Base-by-base conservation (phyloP, 345 rosid genomes). In the Aquilaria sinensis region DNA sequence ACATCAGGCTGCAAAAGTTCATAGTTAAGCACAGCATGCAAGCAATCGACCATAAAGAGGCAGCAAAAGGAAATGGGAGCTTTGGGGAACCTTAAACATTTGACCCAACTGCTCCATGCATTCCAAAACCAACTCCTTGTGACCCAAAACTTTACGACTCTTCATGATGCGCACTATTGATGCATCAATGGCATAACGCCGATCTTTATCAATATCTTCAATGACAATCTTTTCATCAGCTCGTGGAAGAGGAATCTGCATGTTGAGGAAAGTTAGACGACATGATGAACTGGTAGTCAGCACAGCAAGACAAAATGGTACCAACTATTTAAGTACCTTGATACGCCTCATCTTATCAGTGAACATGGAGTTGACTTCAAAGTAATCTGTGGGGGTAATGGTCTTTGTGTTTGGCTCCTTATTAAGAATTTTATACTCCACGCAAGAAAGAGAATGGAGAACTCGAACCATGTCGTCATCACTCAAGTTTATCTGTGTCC, bases 111-210 rank as follows among this genome's bases (percentile, higher is more conserved):
- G 93, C 78, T 84, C 90, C 2, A 86, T 86, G 62, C 88, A 84
- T 69, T 81, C 85, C 64, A 54, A 11, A 32, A 85, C 88, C 70
- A 87, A 61, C 23, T 77, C 82, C 49, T 81, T 90, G 64, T 87
- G 82, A 14, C 81, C 77, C 66, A 82, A 69, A 53, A 80, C 78
- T 70, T 87, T 87, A 51, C 86, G 56, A 56, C 90, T 80, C 78
- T 87, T 87, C 94, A 87, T 87, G 65, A 84, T 84, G 61, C 94
- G 84, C 12, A 84, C 94, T 60, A 87, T 80, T 0, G 90, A 78
- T 31, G 94, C 94, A 67, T 87, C 94, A 61, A 87, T 83, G 2
- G 88, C 90, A 79, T 80, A 81, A 43, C 88, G 77, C 58, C 90
- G 72, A 65, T 79, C 94, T 66, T 87, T 87, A 57, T 84, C 85